Evolutionary conservation across 148 eudicot species (phyloP), one percentile per base, ranked within the genome.

Genomic region (Talinum fruticosum): DNA sequence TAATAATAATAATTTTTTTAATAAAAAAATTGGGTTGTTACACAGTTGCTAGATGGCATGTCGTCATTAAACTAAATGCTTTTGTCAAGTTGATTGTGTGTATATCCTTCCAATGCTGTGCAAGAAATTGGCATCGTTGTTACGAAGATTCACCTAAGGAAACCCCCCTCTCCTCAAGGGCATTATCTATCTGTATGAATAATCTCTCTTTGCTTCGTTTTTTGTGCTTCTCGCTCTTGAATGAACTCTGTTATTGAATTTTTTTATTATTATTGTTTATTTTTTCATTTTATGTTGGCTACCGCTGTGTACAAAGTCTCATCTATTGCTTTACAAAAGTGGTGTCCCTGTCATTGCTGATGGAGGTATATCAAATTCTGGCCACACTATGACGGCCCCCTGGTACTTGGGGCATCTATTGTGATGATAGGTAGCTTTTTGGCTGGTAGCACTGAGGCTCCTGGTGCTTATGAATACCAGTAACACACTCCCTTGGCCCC

Each of bases 401-500:
- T 92, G 83, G 82, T 81, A 10, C 89, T 95, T 26, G 98, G 98
- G 12, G 98, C 97, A 34, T 95, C 98, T 44, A 95, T 97, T 84
- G 98, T 92, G 51, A 95, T 95, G 99, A 95, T 95, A 97, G 99
- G 97, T 66, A 92, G 97, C 84, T 95, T 89, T 84, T 85, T 95
- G 83, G 99, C 99, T 77, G 99, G 97, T 78, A 96, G 99, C 71
- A 86, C 75, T 74, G 99, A 96, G 88, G 92, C 97, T 83, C 97
- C 99, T 78, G 97, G 99, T 78, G 80, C 86, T 73, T 93, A 91
- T 76, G 88, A 82, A 70, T 51, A 71, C 82, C 90, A 87, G 97
- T 28, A 8, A 41, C 47, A 0, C 12, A 14, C 13, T 74, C 2
- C 8, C 0, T 62, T 66, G 1, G n/a, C 28, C 32, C 45, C 41